Evolutionary conservation across 2,329 filamentous ascomycete species (phyloP), one percentile per base, ranked within the genome.

Genomic region (Ramularia collo-cygni): DNA sequence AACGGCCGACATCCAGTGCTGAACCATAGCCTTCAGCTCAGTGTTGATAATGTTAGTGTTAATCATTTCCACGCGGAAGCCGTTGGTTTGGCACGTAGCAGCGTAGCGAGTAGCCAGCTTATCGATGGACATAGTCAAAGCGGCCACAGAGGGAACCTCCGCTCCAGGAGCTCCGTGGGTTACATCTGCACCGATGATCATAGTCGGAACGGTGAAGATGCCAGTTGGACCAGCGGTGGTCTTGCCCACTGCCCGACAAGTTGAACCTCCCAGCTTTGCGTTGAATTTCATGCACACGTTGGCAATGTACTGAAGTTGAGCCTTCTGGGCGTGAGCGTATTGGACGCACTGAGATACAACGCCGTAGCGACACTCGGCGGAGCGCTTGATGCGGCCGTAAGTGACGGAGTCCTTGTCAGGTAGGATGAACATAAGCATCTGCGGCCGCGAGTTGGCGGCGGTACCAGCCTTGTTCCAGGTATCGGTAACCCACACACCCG

Each of bases 281-380:
- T 98, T 96, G 50, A 98, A 79, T 68, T 98, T 98, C 86, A 98
- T 92, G 48, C 80, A 76, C 0, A 98, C 87, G 47, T 98, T 98
- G 1, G 85, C 92, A 55, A 85, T 83, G 64, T 96, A 96, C 55
- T 98, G 92, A 0, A 74, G 74, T 15, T 83, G 77, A 12, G 76
- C 77, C 59, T 82, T 83, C 27, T 67, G 53, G 1, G 90, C 84
- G 43, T 93, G 83, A 0, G 67, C 66, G 2, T 71, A 68, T 50
- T 88, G 81, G n/a, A 96, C 59, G 47, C 89, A 83, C 59, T 96
- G 92, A 0, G 87, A 86, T 0, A 87, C 72, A 10, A 89, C 75
- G n/a, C 83, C 88, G 49, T 79, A 89, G 24, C 85, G 81, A 56
- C 85, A 90, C 52, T 98, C 92, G 46, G 79, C 82, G 17, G 77